These are phyloP conservation scores for Pythium brassicae DNA, from an alignment of 352 stramenopile species.

Conservation along the genomic window DNA sequence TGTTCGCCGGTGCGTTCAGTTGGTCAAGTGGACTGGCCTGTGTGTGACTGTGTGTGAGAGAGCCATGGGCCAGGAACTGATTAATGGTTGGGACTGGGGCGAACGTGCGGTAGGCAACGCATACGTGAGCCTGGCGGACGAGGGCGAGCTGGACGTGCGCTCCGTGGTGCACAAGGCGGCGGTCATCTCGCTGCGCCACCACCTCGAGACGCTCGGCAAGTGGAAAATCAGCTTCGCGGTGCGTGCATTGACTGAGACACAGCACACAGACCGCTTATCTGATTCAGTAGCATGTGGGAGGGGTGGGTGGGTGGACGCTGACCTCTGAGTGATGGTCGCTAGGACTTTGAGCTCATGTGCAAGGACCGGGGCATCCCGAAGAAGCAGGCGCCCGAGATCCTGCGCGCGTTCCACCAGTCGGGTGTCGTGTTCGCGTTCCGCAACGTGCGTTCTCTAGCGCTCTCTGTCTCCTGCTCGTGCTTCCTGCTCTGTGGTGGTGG, in stretches of 20 bases:
- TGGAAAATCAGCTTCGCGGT: constrained; percentile 74
- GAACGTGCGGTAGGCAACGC: constrained; percentile 35
- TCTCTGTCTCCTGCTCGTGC: no score
- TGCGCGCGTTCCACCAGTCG: constrained; percentile 71
- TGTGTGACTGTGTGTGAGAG: no score
- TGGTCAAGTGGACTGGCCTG: no score
- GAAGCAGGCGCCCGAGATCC: constrained; percentile 74
- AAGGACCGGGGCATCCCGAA: constrained; percentile 74
- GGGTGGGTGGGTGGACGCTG: neutral
- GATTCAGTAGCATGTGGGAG: no score
- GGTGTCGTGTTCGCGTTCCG: constrained; percentile 80
- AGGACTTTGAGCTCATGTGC: constrained; percentile 74
- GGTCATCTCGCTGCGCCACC: constrained; percentile 69
- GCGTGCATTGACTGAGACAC: constrained; percentile 5
- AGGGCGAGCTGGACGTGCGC: constrained; percentile 75
- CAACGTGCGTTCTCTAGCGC: constrained; percentile 27
- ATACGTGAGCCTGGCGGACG: constrained; percentile 68
- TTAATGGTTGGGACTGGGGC: neutral
- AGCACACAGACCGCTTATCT: no score
- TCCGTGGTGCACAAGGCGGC: constrained; percentile 75
- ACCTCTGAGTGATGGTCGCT: neutral
- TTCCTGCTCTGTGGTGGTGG: no score
- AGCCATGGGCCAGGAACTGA: no score
- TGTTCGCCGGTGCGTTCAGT: constrained; percentile 44
- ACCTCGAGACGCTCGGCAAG: constrained; percentile 66